Percentiles rank a stretch among this genome's conserved stretches.
Evolutionary conservation across 2,329 filamentous ascomycete species (phyloP).

Genomic region (Neocatenulostroma microsporum): DNA sequence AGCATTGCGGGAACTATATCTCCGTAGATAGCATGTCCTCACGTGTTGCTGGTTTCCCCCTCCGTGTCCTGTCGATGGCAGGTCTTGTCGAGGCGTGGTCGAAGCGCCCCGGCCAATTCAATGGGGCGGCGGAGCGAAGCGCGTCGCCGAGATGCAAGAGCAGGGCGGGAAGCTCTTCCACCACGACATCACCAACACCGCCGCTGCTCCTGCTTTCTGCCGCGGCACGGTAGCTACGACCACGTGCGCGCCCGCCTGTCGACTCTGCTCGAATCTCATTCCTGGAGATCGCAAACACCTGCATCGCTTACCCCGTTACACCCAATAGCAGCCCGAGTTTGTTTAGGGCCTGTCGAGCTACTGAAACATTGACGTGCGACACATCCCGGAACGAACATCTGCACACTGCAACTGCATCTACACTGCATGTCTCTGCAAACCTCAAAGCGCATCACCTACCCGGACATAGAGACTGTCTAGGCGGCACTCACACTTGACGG

Average conservation of each 20-base stretch:
- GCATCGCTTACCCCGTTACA: not conserved
- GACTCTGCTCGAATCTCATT: not conserved
- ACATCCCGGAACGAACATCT: too few species aligned
- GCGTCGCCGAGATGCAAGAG: too few species aligned
- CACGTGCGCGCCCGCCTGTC: not conserved
- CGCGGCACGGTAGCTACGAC: too few species aligned
- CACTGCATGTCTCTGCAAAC: not conserved
- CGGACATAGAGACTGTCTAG: too few species aligned
- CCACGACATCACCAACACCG: not conserved
- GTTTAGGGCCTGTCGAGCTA: not conserved
- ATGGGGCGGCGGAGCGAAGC: too few species aligned
- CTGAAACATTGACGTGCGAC: too few species aligned
- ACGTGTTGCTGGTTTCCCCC: not conserved
- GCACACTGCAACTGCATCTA: not conserved
- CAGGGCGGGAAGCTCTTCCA: too few species aligned
- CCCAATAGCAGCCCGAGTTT: constrained; percentile 2
- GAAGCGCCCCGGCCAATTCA: too few species aligned
- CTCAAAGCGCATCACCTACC: too few species aligned
- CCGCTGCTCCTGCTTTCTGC: not conserved
- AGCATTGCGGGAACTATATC: not conserved
- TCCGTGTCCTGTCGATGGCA: not conserved
- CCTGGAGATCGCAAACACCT: not conserved
- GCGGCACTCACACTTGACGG: not conserved
- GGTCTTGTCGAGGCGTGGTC: not conserved
- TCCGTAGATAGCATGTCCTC: not conserved